These are phyloP conservation scores for Aspergillus carbonarius DNA, from an alignment of 2,329 filamentous ascomycete species.

Conservation along the genomic window DNA sequence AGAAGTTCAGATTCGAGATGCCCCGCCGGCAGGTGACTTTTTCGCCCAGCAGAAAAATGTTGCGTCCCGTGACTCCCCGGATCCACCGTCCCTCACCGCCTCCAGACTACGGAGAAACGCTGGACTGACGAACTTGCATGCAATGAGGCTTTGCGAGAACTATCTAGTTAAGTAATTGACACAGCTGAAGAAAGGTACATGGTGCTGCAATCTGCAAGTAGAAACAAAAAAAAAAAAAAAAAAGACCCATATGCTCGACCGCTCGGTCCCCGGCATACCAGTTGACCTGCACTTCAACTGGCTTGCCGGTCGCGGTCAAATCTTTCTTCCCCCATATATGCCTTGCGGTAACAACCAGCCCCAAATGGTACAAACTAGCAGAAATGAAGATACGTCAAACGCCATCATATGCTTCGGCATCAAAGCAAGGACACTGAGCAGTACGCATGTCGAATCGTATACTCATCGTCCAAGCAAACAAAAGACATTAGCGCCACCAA, in stretches of 20 bases:
- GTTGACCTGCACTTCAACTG: slow-evolving; percentile 46
- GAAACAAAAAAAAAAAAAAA: not conserved
- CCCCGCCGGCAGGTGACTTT: slow-evolving; percentile 16
- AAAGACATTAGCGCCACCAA: slow-evolving; percentile 10
- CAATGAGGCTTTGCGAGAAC: not conserved
- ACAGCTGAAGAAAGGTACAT: not conserved
- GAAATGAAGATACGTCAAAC: slow-evolving; percentile 25
- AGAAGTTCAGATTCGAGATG: slow-evolving; percentile 5
- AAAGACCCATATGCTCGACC: not conserved
- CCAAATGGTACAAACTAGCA: slow-evolving; percentile 23
- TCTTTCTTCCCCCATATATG: slow-evolving; percentile 1
- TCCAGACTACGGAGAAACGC: slow-evolving; percentile 3
- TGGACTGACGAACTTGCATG: not conserved
- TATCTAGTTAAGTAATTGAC: not conserved
- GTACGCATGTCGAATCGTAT: slow-evolving; percentile 14
- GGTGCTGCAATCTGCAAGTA: not conserved
- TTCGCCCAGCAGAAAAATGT: slow-evolving; percentile 19
- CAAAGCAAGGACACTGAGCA: slow-evolving; percentile 14
- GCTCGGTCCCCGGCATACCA: slow-evolving; percentile 5
- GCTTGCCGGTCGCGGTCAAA: not conserved
- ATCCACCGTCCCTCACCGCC: slow-evolving; percentile 13
- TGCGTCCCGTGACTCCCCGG: slow-evolving; percentile 14
- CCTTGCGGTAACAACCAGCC: slow-evolving; percentile 6
- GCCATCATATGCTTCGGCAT: slow-evolving; percentile 38
- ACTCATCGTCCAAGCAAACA: slow-evolving; percentile 8